These are phyloP conservation scores for Macrotyloma uniflorum DNA, from an alignment of 306 rosid genomes.

Conservation along the genomic window DNA sequence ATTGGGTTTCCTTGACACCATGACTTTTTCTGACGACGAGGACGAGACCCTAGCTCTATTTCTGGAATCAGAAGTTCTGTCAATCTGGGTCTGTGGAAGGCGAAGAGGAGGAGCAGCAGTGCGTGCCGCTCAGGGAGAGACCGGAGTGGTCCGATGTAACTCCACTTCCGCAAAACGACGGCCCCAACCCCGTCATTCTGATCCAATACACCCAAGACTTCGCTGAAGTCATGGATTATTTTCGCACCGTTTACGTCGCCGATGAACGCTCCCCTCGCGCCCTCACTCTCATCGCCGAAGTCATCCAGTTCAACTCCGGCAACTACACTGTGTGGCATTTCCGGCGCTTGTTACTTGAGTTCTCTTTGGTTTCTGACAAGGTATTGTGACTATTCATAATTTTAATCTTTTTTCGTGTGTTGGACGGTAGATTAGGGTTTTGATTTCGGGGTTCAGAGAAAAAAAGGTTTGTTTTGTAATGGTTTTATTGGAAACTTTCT, in stretches of 20 bases:
- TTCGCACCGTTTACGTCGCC: conserved; percentile 80
- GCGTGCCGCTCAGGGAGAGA: conserved; percentile 53
- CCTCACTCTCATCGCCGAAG: conserved; percentile 74
- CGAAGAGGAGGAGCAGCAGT: background rate
- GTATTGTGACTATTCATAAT: conserved; percentile 40
- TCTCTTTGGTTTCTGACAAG: conserved; percentile 71
- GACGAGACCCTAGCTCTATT: conserved; percentile 76
- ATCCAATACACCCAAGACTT: conserved; percentile 76
- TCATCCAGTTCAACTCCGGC: conserved; percentile 66
- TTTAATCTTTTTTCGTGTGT: no score
- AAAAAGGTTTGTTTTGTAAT: background rate
- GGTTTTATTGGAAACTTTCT: conserved; percentile 3
- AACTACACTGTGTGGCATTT: conserved; percentile 97
- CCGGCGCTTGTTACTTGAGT: conserved; percentile 72
- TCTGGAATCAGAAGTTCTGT: conserved; percentile 86
- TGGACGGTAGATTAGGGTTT: conserved; percentile 38
- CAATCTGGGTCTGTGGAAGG: conserved; percentile 39
- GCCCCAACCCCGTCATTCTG: conserved; percentile 79
- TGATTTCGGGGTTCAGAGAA: conserved; percentile 20
- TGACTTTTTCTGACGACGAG: conserved; percentile 76
- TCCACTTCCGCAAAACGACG: conserved; percentile 86
- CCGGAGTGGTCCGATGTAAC: conserved; percentile 73
- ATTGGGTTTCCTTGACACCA: conserved; percentile 31
- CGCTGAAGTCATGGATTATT: conserved; percentile 76
- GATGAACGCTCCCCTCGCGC: conserved; percentile 83